Conservation (phyloP, 176 grass and related monocot genomes). For the Juncus inflexus region DNA sequence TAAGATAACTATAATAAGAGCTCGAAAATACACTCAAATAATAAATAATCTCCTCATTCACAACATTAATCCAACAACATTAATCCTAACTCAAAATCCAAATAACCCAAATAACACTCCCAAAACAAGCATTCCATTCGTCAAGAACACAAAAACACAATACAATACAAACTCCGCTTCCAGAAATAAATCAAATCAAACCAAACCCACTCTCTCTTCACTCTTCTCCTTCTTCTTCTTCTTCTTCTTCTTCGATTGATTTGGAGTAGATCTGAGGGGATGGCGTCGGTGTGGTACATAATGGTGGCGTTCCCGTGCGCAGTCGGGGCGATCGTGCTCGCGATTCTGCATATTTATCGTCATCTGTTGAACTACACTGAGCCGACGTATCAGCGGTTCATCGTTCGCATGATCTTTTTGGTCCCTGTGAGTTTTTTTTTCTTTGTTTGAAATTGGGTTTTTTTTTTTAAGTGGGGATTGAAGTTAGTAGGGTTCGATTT, state of each 20-base stretch:
- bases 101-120: no score
- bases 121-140: no score
- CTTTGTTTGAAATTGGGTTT: neutral
- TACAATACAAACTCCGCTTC: neutral
- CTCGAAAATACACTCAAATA: no score
- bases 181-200: neutral
- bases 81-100: no score
- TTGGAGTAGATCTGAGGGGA: conserved; percentile 34
- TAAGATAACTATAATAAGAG: no score
- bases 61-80: no score
- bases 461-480: no score
- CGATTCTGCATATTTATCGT: conserved; percentile 78
- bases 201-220: neutral
- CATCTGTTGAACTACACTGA: conserved; percentile 78
- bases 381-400: conserved; percentile 67
- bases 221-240: neutral
- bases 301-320: conserved; percentile 75
- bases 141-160: no score
- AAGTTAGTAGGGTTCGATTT: neutral
- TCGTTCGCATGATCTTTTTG: conserved; percentile 83
- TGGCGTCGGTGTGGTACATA: conserved; percentile 52
- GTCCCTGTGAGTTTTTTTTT: conserved; percentile 38
- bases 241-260: neutral
- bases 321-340: conserved; percentile 58
- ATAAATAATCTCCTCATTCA: no score